Evolutionary conservation across 805 yeast species (phyloP), one percentile per base, ranked within the genome.

Genomic region (Kuraishia floccosa): DNA sequence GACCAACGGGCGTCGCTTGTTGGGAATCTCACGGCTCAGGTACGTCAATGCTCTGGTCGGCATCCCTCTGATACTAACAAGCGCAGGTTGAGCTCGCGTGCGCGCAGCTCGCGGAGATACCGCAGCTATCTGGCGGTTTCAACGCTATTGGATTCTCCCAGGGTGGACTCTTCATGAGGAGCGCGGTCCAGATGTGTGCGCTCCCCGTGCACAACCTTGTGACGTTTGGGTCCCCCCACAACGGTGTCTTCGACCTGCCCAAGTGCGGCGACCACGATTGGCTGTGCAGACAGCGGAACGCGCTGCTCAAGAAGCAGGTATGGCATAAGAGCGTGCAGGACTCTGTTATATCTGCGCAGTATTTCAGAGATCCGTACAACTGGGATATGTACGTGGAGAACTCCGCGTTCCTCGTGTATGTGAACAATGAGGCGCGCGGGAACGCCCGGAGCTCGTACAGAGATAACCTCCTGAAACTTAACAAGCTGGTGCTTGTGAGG

Each of bases 191-290:
- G 45, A 50, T 67, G 16, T 82, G 89, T 50, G 63, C 56, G 17
- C 28, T 56, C 9, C 50, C 58, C 3, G 58, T 78, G 3, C 50
- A 65, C 30, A 72, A 61, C 19, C 54, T 82, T 29, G 56, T 82
- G 10, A 79, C 93, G 0, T 79, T 77, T 52, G 94, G 94, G 0
- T 73, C 85, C 2, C 94, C 93, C 0, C 93, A 82, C 43, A 66
- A 76, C 52, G 93, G 91, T 2, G 65, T 82, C 4, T 57, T 63
- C 37, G 89, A 82, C 35, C 55, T 81, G 21, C 86, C 87, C 0
- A 50, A 61, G 4, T 80, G 87, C 46, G 42, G 50, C 4, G 54
- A 60, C 0, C 40, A 50, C 4, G 78, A 75, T 42, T 74, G 81
- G 75, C 36, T 76, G 0, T 80, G 91, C 42, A 52, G 62, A 35